Evolutionary conservation across 345 rosid species (phyloP), one percentile per base, ranked within the genome.

Genomic region (Balakata baccata): DNA sequence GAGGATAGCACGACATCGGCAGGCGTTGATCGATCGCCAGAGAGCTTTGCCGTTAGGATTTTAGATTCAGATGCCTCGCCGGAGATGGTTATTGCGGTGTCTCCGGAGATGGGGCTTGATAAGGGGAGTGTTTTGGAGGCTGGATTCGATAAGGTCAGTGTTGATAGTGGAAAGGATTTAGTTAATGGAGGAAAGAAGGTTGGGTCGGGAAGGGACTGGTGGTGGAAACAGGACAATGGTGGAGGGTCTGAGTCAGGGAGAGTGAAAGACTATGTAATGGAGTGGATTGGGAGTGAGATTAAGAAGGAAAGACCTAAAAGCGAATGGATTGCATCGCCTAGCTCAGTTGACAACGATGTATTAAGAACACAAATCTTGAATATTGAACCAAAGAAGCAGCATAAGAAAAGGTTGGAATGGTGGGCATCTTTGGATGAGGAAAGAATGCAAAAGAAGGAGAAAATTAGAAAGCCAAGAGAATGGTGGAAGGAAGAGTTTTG

Each of bases 401-500:
- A 37, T 3, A 65, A 52, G 67, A 79, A 65, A 66, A 64, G 68
- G 51, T 66, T 79, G 69, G 78, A 79, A 20, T 79, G 82, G 82
- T 74, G 82, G 82, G 82, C 71, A 6, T 74, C 78, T 38, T 52
- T 79, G 23, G 82, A 79, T 23, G 82, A 74, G 51, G 78, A 70
- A 57, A 70, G 72, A 20, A 53, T 82, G 63, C 49, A 80, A 49
- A 87, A 73, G 79, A 83, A 85, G 67, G 86, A 81, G 53, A 85
- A 86, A 83, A 87, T 68, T 52, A 75, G 93, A 64, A 87, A 83
- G 81, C 93, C 96, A 8, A 85, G 89, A 72, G 93, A 90, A 29
- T 90, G 96, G 96, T 90, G 96, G 96, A 90, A 87, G 69, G 96
- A 90, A 57, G 96, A 90, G 79, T 90, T 87, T 72, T 90, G 93